These are phyloP conservation scores for Stenocarpella maydis DNA, from an alignment of 2,329 filamentous ascomycete genomes.

Conservation along the genomic window DNA sequence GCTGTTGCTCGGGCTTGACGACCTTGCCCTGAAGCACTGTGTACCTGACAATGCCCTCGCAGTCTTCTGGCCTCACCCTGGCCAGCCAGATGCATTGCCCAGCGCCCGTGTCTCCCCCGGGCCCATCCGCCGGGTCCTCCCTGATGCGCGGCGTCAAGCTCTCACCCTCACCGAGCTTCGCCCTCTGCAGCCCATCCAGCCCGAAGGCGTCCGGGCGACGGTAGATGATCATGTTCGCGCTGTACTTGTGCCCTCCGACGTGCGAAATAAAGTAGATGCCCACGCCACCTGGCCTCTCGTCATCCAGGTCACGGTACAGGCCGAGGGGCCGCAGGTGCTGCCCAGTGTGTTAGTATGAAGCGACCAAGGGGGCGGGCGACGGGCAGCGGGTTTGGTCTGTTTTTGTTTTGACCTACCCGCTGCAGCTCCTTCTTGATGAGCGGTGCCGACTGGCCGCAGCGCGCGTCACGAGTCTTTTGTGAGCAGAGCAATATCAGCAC, in stretches of 20 bases:
- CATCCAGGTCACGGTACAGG: slow-evolving; percentile 85
- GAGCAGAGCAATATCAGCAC: slow-evolving; percentile 93
- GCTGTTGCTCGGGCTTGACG: slow-evolving; percentile 84
- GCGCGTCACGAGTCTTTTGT: slow-evolving; percentile 91
- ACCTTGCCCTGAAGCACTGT: slow-evolving; percentile 94
- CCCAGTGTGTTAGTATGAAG: background rate
- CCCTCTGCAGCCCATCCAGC: slow-evolving; percentile 54
- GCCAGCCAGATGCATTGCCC: slow-evolving; percentile 94
- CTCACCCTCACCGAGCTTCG: slow-evolving; percentile 39
- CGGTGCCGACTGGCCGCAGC: slow-evolving; percentile 93
- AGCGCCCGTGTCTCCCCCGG: slow-evolving; percentile 63
- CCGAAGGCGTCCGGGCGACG: slow-evolving; percentile 69
- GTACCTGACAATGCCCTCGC: slow-evolving; percentile 88
- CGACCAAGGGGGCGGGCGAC: background rate
- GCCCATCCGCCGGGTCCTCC: slow-evolving; percentile 44
- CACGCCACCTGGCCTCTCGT: slow-evolving; percentile 89
- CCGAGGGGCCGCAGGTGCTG: slow-evolving; percentile 81
- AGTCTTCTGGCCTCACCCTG: slow-evolving; percentile 84
- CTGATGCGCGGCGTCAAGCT: slow-evolving; percentile 39
- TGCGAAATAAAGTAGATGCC: slow-evolving; percentile 97
- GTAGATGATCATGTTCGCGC: slow-evolving; percentile 94
- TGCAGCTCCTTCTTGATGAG: slow-evolving; percentile 89
- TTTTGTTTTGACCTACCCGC: slow-evolving; percentile 50
- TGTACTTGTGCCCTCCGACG: slow-evolving; percentile 96
- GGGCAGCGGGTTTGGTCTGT: too few species aligned